A percentile compares a stretch with the other conserved stretches of the same genome.
Evolutionary conservation across 768 basidiomycete genomes (phyloP).

Genomic region (Trametes cingulata): DNA sequence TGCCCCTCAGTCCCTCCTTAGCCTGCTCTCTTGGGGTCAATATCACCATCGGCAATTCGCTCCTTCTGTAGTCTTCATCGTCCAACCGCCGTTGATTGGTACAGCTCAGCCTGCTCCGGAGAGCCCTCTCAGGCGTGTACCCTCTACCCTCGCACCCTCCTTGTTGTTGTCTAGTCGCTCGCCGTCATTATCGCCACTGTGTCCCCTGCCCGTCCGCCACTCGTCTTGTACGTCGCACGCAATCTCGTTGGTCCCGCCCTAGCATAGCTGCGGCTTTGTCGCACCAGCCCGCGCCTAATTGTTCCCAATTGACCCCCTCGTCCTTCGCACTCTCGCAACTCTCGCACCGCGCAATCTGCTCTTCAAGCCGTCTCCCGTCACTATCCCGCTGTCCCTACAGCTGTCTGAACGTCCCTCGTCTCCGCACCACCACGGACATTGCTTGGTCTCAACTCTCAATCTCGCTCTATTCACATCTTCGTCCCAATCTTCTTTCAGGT

Average conservation of each 20-base stretch:
- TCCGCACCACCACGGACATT: constrained; percentile 3
- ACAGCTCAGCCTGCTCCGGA: too few species aligned
- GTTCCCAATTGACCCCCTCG: neutral
- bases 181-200: constrained; percentile 1
- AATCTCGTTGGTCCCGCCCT: constrained; percentile 3
- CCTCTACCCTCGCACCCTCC: neutral
- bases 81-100: too few species aligned
- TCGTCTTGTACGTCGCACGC: constrained; percentile 1
- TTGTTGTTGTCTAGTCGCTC: constrained; percentile 2
- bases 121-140: constrained; percentile 1
- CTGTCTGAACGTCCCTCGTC: neutral
- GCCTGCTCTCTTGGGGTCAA: neutral
- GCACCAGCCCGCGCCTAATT: constrained; percentile 6
- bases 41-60: neutral
- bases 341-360: neutral
- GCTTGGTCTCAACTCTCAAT: constrained; percentile 5
- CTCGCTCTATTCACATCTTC: constrained; percentile 6
- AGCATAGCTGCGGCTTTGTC: neutral
- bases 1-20: neutral
- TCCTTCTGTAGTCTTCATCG: neutral
- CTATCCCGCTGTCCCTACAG: constrained; percentile 5
- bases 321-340: neutral
- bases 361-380: neutral
- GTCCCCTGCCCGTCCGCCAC: constrained; percentile 1
- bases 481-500: constrained; percentile 6